Evolutionary conservation across 306 rosid genomes (phyloP), one percentile per base, ranked within the genome.

Genomic region (Oemleria cerasiformis): DNA sequence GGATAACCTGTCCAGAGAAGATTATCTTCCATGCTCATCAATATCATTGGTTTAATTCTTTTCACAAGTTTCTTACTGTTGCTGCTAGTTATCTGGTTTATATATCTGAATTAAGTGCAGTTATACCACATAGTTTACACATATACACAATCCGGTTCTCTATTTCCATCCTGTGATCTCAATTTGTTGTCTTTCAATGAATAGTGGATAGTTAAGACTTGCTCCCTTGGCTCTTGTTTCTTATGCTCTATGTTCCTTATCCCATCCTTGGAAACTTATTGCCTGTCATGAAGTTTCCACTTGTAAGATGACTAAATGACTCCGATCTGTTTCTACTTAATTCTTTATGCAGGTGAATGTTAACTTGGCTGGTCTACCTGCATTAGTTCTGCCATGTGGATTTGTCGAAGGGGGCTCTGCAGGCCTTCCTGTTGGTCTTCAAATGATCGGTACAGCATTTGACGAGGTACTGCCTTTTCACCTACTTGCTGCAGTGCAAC

Each of bases 331-430:
- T 67, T 40, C 39, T 49, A 39, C 72, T 47, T 39, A 5, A n/a
- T 72, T 41, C 68, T 66, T 41, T 30, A 40, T 47, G 39, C 80
- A 94, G 99, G 97, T 94, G 59, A 94, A 94, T 75, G 99, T 89
- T 39, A 94, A 94, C 92, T 86, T 94, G 75, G 99, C 96, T 62
- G 97, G 99, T 73, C 75, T 94, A 63, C 99, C 99, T 74, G 99
- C 99, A 72, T 80, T 94, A 81, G 97, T 91, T 70, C 82, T 91
- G 77, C 99, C 99, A 13, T 94, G 99, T 79, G 99, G 99, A 72
- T 91, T 91, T 86, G 91, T 86, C 77, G 87, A 83, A 43, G 89
- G 88, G 15, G 97, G 96, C 7, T 49, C 86, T n/a, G 78, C 88
- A 34, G 92, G 93, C 70, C 99, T 94, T 73, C 99, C 99, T 7